Percentiles rank a stretch among this genome's conserved stretches.
Conservation (phyloP, 2,329 filamentous ascomycete species). For the Aureobasidium sp. region DNA sequence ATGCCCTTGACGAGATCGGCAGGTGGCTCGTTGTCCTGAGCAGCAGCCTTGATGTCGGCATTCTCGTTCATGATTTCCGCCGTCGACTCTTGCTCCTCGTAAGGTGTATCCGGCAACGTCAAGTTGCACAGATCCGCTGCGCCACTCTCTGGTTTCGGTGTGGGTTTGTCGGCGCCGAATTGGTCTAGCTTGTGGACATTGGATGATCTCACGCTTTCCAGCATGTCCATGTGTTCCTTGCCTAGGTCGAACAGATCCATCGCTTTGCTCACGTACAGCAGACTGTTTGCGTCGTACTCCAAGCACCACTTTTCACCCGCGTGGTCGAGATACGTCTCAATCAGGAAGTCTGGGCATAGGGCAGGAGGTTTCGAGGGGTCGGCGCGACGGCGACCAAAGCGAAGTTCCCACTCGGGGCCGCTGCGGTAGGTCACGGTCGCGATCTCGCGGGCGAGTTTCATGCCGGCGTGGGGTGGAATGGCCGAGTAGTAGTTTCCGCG, state of each 20-base stretch:
- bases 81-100: conserved; percentile 67
- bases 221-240: conserved; percentile 56
- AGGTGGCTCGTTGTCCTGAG: conserved; percentile 47
- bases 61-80: conserved; percentile 28
- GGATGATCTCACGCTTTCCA: conserved; percentile 53
- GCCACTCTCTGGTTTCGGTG: conserved; percentile 17
- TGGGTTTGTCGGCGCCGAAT: conserved; percentile 28
- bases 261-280: conserved; percentile 94
- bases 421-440: conserved; percentile 96
- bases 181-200: conserved; percentile 52
- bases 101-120: conserved; percentile 73
- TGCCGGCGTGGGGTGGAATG: conserved; percentile 86
- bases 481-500: conserved; percentile 79
- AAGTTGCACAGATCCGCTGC: conserved; percentile 59
- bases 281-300: conserved; percentile 90
- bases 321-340: conserved; percentile 96
- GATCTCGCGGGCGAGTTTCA: conserved; percentile 97
- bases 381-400: conserved; percentile 80
- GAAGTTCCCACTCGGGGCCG: conserved; percentile 93
- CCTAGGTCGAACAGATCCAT: conserved; percentile 98
- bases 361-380: conserved; percentile 82
- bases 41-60: conserved; percentile 23
- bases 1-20: conserved; percentile 74
- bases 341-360: conserved; percentile 92
- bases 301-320: conserved; percentile 97